phyloP scores from a whole-genome alignment of 345 rosid genomes.

The Gossypium longicalyx region DNA sequence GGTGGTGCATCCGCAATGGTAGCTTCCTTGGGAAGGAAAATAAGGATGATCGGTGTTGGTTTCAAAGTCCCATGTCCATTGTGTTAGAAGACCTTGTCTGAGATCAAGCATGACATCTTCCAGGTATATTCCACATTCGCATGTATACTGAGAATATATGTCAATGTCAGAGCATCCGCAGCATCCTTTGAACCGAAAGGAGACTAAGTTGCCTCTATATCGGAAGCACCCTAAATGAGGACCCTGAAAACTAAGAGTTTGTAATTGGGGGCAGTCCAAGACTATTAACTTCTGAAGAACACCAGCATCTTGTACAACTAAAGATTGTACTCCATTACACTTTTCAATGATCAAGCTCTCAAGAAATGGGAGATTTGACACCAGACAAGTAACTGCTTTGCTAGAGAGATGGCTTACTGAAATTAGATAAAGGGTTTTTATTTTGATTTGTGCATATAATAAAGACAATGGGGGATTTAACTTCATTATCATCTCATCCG shows the following conservation, averaged over 20 bases:
- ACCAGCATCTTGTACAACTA: neutral
- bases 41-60: neutral
- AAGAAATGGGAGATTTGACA: neutral
- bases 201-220: neutral
- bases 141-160: neutral
- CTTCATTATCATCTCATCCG: neutral
- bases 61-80: neutral
- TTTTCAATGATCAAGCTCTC: constrained; percentile 3
- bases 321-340: neutral
- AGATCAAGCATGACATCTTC: constrained; percentile 4
- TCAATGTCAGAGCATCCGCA: neutral
- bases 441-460: neutral
- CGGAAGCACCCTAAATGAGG: neutral
- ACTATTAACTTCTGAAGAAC: neutral
- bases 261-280: neutral
- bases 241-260: neutral
- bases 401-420: neutral
- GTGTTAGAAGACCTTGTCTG: neutral
- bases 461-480: neutral
- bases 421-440: neutral
- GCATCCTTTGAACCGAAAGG: neutral
- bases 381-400: neutral
- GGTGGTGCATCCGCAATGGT: neutral
- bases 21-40: neutral
- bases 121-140: neutral